Conservation (phyloP, 2,329 filamentous ascomycete species). For the Phialemonium atrogriseum region DNA sequence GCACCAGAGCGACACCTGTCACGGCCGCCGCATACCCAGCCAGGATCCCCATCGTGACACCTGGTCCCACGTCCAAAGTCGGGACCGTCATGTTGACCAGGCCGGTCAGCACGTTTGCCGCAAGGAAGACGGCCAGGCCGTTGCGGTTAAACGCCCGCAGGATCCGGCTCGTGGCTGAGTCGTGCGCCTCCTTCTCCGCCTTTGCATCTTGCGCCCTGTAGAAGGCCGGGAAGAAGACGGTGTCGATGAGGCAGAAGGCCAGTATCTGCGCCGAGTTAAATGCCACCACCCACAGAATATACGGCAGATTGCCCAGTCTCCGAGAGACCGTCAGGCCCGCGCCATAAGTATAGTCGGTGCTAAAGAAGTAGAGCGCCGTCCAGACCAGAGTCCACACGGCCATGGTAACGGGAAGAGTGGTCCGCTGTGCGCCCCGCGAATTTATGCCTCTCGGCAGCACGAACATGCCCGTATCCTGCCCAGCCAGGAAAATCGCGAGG, state of each 20-base stretch:
- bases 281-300: slow-evolving; percentile 84
- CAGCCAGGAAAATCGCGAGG: slow-evolving; percentile 86
- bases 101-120: slow-evolving; percentile 85
- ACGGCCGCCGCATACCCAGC: slow-evolving; percentile 62
- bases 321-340: slow-evolving; percentile 73
- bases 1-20: slow-evolving; percentile 56
- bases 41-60: slow-evolving; percentile 64
- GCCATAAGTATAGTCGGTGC: slow-evolving; percentile 61
- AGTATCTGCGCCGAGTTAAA: slow-evolving; percentile 84
- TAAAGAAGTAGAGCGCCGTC: slow-evolving; percentile 60
- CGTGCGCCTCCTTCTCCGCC: slow-evolving; percentile 55
- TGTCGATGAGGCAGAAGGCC: slow-evolving; percentile 71
- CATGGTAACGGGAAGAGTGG: slow-evolving; percentile 55
- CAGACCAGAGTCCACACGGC: slow-evolving; percentile 58
- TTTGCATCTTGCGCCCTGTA: slow-evolving; percentile 48
- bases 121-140: slow-evolving; percentile 73
- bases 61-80: slow-evolving; percentile 63
- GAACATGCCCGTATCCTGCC: slow-evolving; percentile 74
- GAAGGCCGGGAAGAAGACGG: slow-evolving; percentile 64
- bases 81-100: slow-evolving; percentile 79
- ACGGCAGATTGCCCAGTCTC: slow-evolving; percentile 85
- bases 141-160: slow-evolving; percentile 82
- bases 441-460: slow-evolving; percentile 57
- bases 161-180: slow-evolving; percentile 70
- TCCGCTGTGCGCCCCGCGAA: slow-evolving; percentile 39